Base-by-base conservation (phyloP, 2,329 filamentous ascomycete genomes). In the Epichloe gansuensis region DNA sequence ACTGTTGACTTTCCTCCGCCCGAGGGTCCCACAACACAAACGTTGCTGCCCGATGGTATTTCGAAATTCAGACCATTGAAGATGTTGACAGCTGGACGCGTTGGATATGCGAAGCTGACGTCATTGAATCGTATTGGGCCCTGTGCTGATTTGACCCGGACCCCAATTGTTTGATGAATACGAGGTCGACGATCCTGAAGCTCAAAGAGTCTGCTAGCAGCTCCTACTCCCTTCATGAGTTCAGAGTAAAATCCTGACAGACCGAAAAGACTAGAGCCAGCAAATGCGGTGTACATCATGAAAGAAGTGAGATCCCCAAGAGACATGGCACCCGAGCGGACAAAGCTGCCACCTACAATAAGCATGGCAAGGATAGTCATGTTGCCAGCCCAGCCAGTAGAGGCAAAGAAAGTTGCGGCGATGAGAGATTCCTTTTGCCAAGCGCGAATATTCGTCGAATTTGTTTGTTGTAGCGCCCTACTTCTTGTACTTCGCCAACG, bases 181-280 rank as follows among this genome's bases (percentile, higher is more conserved):
- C 83, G 85, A 0, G 91, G 87, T 54, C 88, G 75, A 57, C 93
- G 84, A 67, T 98, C 93, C 66, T 97, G 91, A 5, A 98, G 78
- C 65, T 98, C 93, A 63, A 98, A 98, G 1, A 98, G 76, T 55
- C 93, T 86, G 63, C 86, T 95, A n/a, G 93, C 93, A 43, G 93
- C 93, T 62, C 94, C 93, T 4, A 95, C 91, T 43, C 94, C 94
- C 69, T 98, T 98, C 93, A 98, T 98, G 56, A 98, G 77, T 66
- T 98, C 93, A 0, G 91, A 95, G 69, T 96, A 98, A 71, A 98
- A 98, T 53, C 88, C 89, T 4, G 90, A 95, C 2, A 98, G 75
- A 4, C 93, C 93, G 60, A 97, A 95, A 57, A 98, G 80, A 69
- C 88, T 95, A 48, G 88, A 93, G 3, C 82, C 82, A 6, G 82